A percentile compares a stretch with the other conserved stretches of the same genome.
phyloP scores from a whole-genome alignment of 257 asterid genomes.

The Cruciata laevipes region DNA sequence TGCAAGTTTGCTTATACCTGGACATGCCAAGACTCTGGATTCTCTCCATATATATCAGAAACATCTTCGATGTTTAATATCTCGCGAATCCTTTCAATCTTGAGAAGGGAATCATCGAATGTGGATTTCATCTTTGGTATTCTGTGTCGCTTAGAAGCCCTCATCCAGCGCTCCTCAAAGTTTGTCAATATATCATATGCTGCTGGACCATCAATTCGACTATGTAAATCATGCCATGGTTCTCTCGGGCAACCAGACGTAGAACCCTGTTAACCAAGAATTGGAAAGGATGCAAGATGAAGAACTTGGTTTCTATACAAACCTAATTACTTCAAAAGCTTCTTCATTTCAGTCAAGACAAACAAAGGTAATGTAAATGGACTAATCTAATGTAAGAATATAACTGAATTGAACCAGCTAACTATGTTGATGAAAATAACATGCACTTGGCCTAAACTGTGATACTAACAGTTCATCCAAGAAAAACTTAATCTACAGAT shows the following conservation, averaged over 20 bases:
- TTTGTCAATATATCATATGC: slow-evolving; percentile 74
- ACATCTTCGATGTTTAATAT: slow-evolving; percentile 45
- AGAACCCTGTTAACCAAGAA: slow-evolving; percentile 43
- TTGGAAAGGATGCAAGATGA: neutral
- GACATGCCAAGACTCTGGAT: slow-evolving; percentile 71
- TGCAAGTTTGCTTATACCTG: slow-evolving; percentile 42
- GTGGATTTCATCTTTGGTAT: slow-evolving; percentile 49
- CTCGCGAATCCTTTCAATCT: slow-evolving; percentile 64
- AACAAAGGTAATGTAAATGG: neutral
- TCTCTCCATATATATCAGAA: slow-evolving; percentile 31
- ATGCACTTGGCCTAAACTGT: neutral
- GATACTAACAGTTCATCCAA: neutral
- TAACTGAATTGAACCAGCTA: neutral
- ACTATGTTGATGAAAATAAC: neutral
- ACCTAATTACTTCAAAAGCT: slow-evolving; percentile 5
- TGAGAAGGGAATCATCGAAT: slow-evolving; percentile 66
- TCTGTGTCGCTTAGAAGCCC: slow-evolving; percentile 60
- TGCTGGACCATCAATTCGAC: slow-evolving; percentile 78
- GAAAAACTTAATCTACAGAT: neutral
- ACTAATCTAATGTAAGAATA: neutral
- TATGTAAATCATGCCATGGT: slow-evolving; percentile 93
- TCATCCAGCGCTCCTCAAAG: slow-evolving; percentile 89
- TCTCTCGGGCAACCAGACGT: slow-evolving; percentile 75
- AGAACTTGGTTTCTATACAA: neutral
- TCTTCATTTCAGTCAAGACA: neutral